Evolutionary conservation across 176 grass and related monocot genomes (phyloP), one percentile per base, ranked within the genome.

Genomic region (Calamus simplicifolius): DNA sequence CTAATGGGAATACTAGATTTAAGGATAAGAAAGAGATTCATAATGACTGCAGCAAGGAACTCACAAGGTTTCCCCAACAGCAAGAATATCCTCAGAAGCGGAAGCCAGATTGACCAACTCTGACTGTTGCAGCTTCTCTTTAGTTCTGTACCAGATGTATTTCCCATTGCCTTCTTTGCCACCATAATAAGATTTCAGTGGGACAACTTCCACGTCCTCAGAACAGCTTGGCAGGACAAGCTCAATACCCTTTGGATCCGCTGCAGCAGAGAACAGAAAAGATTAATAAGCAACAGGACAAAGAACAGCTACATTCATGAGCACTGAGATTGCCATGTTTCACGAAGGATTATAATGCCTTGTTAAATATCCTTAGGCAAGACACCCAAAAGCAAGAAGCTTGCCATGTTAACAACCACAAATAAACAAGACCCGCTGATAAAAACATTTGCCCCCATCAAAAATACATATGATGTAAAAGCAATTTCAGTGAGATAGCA

Each of bases 121-220:
- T 58, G 79, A 75, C 52, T 73, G 73, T 18, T 50, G 62, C 68
- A 69, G 52, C 68, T 85, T 92, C 74, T 82, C 63, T 81, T 76
- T 81, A 57, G 77, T 78, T 73, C 76, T 77, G 53, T 80, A 92
- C 93, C 93, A 98, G 62, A 59, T 83, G 78, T 92, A 98, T 60
- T 59, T 88, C 27, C 81, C 84, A 67, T 54, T 58, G 54, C 93
- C 93, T 82, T 98, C 93, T 43, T 76, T 82, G 49, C 93, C 93
- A 82, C 93, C 93, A 54, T 85, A 98, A 51, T 98, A 98, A 58
- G 62, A 72, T 83, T 88, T 98, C 56, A 75, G 19, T 29, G 93
- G 93, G 75, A 79, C 72, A 80, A 98, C 64, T 88, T 92, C 87
- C 26, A 57, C 72, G 65, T 98, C 93, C 81, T 98, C 61, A 53